Percentiles rank a stretch among this genome's conserved stretches.
phyloP scores from a whole-genome alignment of 2,329 filamentous ascomycete species.

The Diaporthe sp. region DNA sequence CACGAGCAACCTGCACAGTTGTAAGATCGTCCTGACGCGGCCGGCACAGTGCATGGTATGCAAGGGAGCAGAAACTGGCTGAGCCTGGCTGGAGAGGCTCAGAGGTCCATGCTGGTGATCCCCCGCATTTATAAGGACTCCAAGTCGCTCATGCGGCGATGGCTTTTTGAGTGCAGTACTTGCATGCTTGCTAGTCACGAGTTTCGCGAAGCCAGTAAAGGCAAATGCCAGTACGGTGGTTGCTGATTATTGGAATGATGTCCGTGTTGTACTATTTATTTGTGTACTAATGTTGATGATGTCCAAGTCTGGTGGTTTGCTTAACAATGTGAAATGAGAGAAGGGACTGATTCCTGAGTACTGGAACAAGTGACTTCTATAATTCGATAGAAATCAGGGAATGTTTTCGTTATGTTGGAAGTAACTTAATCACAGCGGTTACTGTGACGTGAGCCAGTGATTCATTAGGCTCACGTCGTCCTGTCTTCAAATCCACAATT shows the following conservation, averaged over 20 bases:
- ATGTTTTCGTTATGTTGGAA: no score
- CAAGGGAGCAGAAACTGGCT: not conserved
- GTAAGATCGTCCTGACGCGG: not conserved
- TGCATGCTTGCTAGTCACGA: not conserved
- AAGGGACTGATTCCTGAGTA: not conserved
- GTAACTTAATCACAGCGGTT: no score
- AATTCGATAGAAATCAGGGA: no score
- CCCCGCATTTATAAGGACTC: not conserved
- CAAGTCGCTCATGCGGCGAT: not conserved
- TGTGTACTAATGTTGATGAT: not conserved
- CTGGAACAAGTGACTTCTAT: not conserved
- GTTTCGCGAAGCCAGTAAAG: not conserved
- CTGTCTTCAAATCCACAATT: not conserved
- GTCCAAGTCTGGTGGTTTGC: no score
- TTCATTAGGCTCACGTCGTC: not conserved
- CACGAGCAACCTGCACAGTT: not conserved
- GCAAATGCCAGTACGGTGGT: no score
- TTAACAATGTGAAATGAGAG: no score
- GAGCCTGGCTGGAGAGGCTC: not conserved
- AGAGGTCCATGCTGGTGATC: not conserved
- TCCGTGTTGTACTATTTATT: not conserved
- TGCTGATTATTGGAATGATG: not conserved
- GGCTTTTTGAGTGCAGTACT: not conserved
- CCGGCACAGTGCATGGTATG: not conserved
- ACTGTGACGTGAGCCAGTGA: not conserved